Percentiles rank a stretch among this genome's conserved stretches.
Evolutionary conservation across 2,329 filamentous ascomycete genomes (phyloP).

Genomic region (Colletotrichum sp.): DNA sequence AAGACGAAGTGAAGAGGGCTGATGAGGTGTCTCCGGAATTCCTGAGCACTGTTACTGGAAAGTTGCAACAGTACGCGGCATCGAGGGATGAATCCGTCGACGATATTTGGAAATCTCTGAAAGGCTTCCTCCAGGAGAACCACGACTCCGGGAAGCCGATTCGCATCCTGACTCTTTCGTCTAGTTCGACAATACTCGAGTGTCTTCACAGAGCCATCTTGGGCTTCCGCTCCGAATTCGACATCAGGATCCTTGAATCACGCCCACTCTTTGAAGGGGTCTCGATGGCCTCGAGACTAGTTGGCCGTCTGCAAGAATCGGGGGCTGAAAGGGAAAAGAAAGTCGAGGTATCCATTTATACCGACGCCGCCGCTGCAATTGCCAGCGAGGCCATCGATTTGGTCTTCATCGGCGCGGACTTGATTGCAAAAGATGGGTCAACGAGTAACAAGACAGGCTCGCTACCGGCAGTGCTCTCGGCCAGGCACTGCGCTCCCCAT

Average conservation of each 20-base stretch:
- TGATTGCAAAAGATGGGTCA: conserved; percentile 60
- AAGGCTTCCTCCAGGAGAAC: conserved; percentile 32
- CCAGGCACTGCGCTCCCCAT: conserved; percentile 50
- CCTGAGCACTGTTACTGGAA: conserved; percentile 23
- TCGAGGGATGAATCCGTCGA: conserved; percentile 28
- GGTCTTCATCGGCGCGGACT: conserved; percentile 68
- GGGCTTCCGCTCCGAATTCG: conserved; percentile 42
- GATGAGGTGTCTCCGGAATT: not conserved
- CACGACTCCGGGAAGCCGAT: conserved; percentile 32
- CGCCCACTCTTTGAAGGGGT: conserved; percentile 71
- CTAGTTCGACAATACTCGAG: conserved; percentile 64
- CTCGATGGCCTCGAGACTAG: conserved; percentile 53
- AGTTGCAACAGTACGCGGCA: conserved; percentile 17
- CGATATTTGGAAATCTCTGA: conserved; percentile 40
- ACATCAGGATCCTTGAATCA: conserved; percentile 69
- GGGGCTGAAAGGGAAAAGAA: conserved; percentile 17
- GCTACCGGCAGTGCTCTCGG: conserved; percentile 60
- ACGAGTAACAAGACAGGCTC: conserved; percentile 74
- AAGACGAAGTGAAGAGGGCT: conserved; percentile 32
- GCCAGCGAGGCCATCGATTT: conserved; percentile 58
- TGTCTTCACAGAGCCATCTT: conserved; percentile 49
- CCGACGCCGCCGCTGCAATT: conserved; percentile 64
- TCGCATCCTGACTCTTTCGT: conserved; percentile 64
- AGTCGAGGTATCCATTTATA: conserved; percentile 54
- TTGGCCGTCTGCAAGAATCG: conserved; percentile 28